Base-by-base conservation (phyloP, 225 moss, liverwort and hornwort genomes). In the Bryoerythrophyllum caledonicum region DNA sequence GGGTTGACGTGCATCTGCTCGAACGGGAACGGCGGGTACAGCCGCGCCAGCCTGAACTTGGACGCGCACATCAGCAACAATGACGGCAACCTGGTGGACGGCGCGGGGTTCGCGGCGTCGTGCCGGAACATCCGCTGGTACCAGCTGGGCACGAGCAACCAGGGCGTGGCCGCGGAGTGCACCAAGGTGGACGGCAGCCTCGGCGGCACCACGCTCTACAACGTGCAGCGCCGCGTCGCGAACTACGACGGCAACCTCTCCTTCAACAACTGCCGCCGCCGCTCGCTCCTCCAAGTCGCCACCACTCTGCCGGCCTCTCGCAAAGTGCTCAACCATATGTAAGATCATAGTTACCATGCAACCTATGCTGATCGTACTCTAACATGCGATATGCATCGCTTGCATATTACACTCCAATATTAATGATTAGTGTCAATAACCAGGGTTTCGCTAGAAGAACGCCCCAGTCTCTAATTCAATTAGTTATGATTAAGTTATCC, bases 111-210 rank as follows among this genome's bases (percentile, higher is more conserved):
- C 66, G 48, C 48, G 3, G 4, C 46, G 14, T 67, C 66, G 15
- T 67, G 66, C 48, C 17, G 4, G 20, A 67, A 67, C 66, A 19
- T 67, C 27, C 66, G 66, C 19, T 67, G 28, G 28, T 48, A 25
- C 46, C 27, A 48, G 27, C 10, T 67, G 66, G 46, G 27, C 66
- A 48, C 66, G 2, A 27, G 19, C 66, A 40, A 67, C 48, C 66
- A 67, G 48, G 66, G 66, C 48, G 48, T 67, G 66, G 66, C 48
- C 1, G 48, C 66, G 5, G 48, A 67, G 66, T 48, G 66, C 66
- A 28, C 0, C 4, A 28, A 10, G 48, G 0, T 4, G 66, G 66
- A 67, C 27, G 66, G 66, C 8, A 46, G 26, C 4, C 7, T 17
- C 8, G 46, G 66, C 0, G 3, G 44, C 25, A 65, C 44, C 46